Evolutionary conservation across 371 early-diverging fungal species (phyloP).

Genomic region (Actinomortierella ambigua): DNA sequence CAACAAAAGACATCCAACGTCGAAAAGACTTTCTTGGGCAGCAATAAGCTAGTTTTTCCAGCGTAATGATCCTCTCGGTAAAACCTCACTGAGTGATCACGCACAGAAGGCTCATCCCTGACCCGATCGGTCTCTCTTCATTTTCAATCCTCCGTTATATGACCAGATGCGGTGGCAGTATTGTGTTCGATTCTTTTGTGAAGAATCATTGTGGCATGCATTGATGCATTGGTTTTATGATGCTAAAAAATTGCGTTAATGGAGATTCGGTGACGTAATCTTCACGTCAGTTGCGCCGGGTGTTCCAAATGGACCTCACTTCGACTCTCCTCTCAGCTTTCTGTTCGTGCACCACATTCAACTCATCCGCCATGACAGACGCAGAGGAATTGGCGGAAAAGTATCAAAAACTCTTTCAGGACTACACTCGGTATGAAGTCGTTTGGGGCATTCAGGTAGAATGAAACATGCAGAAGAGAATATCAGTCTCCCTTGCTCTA

Average conservation of each 20-base stretch:
- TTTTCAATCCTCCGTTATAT: slow-evolving; percentile 37
- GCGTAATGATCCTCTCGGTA: slow-evolving; percentile 39
- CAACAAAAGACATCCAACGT: slow-evolving; percentile 10
- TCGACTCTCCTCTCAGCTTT: no score
- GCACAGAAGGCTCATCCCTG: slow-evolving; percentile 28
- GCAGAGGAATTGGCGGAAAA: slow-evolving; percentile 67
- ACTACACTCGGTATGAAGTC: slow-evolving; percentile 59
- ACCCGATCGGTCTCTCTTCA: slow-evolving; percentile 35
- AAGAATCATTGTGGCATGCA: background rate
- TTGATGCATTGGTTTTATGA: no score
- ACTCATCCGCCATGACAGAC: slow-evolving; percentile 28
- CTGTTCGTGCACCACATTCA: no score
- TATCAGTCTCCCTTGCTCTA: background rate
- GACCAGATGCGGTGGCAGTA: slow-evolving; percentile 43
- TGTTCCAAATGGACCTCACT: no score
- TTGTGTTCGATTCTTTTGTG: slow-evolving; percentile 41
- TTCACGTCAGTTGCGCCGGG: no score
- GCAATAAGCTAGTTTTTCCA: slow-evolving; percentile 23
- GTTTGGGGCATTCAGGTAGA: background rate
- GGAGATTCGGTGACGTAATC: no score
- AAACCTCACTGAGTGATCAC: slow-evolving; percentile 29
- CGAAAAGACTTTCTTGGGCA: slow-evolving; percentile 15
- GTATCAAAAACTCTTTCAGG: slow-evolving; percentile 62
- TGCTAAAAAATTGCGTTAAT: no score
- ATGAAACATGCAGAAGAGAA: background rate